Evolutionary conservation across 2,329 filamentous ascomycete genomes (phyloP), one percentile per base, ranked within the genome.

Genomic region (Claviceps humidiphila): DNA sequence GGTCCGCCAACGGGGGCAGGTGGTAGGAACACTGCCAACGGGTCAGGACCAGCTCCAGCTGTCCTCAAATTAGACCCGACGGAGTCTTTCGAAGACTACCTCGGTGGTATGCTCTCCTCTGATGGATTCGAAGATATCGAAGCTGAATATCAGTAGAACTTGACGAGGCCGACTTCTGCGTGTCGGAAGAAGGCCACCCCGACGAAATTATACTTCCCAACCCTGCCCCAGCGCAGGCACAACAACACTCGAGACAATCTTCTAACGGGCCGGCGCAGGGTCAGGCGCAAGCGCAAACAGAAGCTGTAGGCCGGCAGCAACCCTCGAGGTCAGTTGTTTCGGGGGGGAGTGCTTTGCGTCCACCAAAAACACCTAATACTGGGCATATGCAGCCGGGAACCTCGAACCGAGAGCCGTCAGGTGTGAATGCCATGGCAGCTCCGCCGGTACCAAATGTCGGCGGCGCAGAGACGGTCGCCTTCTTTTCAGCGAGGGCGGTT

Each of bases 151-250:
- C 51, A 64, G 68, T 76, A 74, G 80, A 88, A 54, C 84, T 89
- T 62, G 85, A 89, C 60, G 84, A 88, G 66, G 83, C 79, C 50
- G 86, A 89, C 64, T 89, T 90, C 62, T 81, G 78, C 48, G 82
- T 85, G 7, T 70, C 76, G 9, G 76, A 86, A 56, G 79, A 84
- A 30, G 83, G 77, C 20, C 83, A 89, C 60, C 85, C 86, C 4
- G 87, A 93, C 63, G 87, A 91, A 63, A 75, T 91, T n/a, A 68
- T 77, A 34, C 66, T 90, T 13, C 68, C 75, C 16, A 59, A 58
- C 53, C 56, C 58, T 14, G 50, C 46, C 41, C 58, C 40, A 54
- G 54, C 55, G 58, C 51, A 64, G 39, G 60, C 52, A 53, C 52
- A 53, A 20, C 52, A 52, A 22, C 11, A 53, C 5, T 51, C 58